Evolutionary conservation across 805 yeast genomes (phyloP).

Genomic region (Alloascoidea hylecoeti): DNA sequence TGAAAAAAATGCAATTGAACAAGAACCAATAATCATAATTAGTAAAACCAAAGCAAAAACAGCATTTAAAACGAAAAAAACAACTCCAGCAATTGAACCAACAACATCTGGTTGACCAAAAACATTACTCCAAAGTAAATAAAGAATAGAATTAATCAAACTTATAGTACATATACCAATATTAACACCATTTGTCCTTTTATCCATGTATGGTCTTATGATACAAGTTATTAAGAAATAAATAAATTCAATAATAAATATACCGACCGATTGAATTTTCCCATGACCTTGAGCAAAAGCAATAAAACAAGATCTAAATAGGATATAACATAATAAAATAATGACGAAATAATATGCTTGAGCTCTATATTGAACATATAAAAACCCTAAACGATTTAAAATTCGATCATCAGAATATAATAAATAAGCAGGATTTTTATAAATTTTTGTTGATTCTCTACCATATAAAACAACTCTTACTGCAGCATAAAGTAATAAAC

Average conservation of each 20-base stretch:
- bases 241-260: constrained; percentile 61
- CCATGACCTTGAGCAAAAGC: constrained; percentile 79
- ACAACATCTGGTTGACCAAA: constrained; percentile 78
- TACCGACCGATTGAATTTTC: constrained; percentile 63
- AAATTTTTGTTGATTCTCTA: constrained; percentile 49
- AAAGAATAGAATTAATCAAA: constrained; percentile 73
- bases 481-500: constrained; percentile 60
- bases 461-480: constrained; percentile 65
- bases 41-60: constrained; percentile 70
- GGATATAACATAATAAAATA: constrained; percentile 47
- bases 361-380: constrained; percentile 86
- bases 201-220: constrained; percentile 86
- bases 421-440: constrained; percentile 85
- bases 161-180: constrained; percentile 72
- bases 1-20: constrained; percentile 68
- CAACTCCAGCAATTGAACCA: constrained; percentile 85
- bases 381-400: constrained; percentile 80
- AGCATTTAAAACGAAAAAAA: constrained; percentile 83
- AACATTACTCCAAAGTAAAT: constrained; percentile 75
- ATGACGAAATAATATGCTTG: constrained; percentile 73
- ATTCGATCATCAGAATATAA: constrained; percentile 73
- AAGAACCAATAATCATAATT: constrained; percentile 77
- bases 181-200: constrained; percentile 86
- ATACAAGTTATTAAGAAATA: constrained; percentile 54
- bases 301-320: constrained; percentile 68